Conservation (phyloP, 2,329 filamentous ascomycete species). For the Scorias spongiosa region DNA sequence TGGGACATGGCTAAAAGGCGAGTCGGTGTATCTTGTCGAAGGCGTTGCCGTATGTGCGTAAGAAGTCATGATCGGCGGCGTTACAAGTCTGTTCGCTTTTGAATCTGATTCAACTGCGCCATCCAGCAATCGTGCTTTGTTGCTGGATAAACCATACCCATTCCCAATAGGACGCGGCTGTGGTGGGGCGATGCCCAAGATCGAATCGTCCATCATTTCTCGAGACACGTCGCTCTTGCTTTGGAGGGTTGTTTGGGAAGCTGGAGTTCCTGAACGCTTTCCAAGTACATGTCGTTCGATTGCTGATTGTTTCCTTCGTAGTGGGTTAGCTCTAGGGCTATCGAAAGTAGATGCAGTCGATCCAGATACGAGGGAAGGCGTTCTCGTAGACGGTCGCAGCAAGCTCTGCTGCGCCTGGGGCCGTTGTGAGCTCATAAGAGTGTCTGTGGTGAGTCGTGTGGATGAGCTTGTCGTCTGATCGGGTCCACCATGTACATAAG, state of each 20-base stretch:
- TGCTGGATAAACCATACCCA: neutral
- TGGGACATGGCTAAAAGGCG: constrained; percentile 62
- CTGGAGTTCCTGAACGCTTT: constrained; percentile 15
- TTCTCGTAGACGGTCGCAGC: constrained; percentile 19
- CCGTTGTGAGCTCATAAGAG: neutral
- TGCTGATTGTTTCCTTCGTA: constrained; percentile 30
- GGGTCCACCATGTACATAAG: neutral
- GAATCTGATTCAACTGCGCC: neutral
- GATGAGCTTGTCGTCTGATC: neutral
- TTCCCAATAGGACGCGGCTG: constrained; percentile 1
- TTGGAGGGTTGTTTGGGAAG: constrained; percentile 15
- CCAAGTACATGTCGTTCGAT: constrained; percentile 24
- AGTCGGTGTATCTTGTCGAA: constrained; percentile 61
- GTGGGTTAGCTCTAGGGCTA: constrained; percentile 28
- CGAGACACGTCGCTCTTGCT: constrained; percentile 4
- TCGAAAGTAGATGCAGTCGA: constrained; percentile 32
- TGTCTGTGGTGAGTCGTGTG: neutral
- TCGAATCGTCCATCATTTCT: constrained; percentile 11
- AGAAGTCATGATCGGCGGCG: neutral
- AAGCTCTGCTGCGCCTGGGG: neutral
- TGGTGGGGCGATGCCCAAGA: constrained; percentile 14
- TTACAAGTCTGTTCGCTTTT: neutral
- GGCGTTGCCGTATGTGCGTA: constrained; percentile 55
- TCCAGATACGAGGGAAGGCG: constrained; percentile 34
- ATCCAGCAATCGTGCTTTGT: neutral